Evolutionary conservation across 495 filamentous ascomycete genomes (phyloP).

Genomic region (Recurvomyces mirabilis): DNA sequence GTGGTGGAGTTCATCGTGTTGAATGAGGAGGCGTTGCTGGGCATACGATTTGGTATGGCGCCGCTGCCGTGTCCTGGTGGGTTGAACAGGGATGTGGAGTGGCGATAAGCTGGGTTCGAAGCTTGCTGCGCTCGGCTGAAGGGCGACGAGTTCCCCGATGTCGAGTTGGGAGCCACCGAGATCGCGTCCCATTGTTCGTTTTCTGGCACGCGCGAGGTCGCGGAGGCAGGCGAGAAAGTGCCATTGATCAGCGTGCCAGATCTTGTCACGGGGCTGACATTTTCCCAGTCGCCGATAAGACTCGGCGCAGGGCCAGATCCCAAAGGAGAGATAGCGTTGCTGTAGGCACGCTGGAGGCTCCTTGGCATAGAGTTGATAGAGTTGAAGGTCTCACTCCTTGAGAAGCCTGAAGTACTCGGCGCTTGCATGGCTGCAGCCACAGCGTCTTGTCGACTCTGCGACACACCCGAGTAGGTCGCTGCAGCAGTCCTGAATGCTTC

Average conservation of each 20-base stretch:
- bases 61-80: constrained; percentile 24
- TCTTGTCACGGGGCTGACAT: constrained; percentile 7
- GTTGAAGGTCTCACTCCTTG: constrained; percentile 4
- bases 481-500: constrained; percentile 13
- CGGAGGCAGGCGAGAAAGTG: neutral
- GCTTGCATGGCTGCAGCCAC: constrained; percentile 3
- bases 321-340: constrained; percentile 10
- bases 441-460: neutral
- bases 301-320: constrained; percentile 12
- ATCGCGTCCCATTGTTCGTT: constrained; percentile 5
- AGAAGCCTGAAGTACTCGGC: neutral
- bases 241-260: neutral
- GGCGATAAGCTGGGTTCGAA: constrained; percentile 6
- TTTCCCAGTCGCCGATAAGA: constrained; percentile 19
- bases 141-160: neutral
- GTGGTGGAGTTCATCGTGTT: neutral
- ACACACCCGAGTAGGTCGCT: neutral
- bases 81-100: constrained; percentile 20
- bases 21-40: constrained; percentile 1
- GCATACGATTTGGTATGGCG: neutral
- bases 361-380: constrained; percentile 13
- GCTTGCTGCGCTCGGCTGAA: constrained; percentile 6
- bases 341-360: constrained; percentile 16
- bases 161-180: neutral
- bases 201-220: neutral